phyloP scores from a whole-genome alignment of 805 yeast species.

The Hanseniaspora nectarophila region DNA sequence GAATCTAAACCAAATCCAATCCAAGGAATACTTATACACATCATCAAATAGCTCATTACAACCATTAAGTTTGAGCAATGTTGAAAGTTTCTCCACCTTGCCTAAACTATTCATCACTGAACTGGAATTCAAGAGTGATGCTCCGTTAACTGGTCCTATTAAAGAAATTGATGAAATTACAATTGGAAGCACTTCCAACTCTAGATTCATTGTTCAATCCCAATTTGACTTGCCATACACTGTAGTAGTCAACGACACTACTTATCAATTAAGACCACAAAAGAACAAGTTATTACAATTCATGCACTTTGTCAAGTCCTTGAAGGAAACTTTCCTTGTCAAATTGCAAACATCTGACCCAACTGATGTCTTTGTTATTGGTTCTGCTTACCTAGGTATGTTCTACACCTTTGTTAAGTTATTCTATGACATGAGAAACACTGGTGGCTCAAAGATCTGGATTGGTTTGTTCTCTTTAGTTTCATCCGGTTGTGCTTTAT shows the following conservation, averaged over 20 bases:
- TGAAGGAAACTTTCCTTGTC: conserved; percentile 32
- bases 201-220: conserved; percentile 12
- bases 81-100: conserved; percentile 12
- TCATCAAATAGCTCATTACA: background rate
- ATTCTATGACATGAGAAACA: conserved; percentile 58
- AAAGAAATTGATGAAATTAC: conserved; percentile 10
- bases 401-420: conserved; percentile 66
- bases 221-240: conserved; percentile 8
- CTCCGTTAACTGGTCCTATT: conserved; percentile 19
- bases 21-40: conserved; percentile 17
- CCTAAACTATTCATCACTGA: conserved; percentile 27
- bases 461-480: conserved; percentile 66
- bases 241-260: conserved; percentile 33
- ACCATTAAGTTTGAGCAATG: background rate
- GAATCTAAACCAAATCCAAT: conserved; percentile 8
- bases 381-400: conserved; percentile 79
- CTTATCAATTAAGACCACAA: conserved; percentile 49
- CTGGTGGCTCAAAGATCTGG: conserved; percentile 75
- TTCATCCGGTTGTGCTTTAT: conserved; percentile 71
- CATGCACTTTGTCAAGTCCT: conserved; percentile 38
- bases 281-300: conserved; percentile 46
- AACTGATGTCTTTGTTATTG: conserved; percentile 68
- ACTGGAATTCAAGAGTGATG: conserved; percentile 22
- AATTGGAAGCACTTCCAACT: conserved; percentile 5
- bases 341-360: conserved; percentile 63